A percentile compares a stretch with the other conserved stretches of the same genome.
Conservation (phyloP, 164 flowering plant species). For the Tinospora cordifolia region DNA sequence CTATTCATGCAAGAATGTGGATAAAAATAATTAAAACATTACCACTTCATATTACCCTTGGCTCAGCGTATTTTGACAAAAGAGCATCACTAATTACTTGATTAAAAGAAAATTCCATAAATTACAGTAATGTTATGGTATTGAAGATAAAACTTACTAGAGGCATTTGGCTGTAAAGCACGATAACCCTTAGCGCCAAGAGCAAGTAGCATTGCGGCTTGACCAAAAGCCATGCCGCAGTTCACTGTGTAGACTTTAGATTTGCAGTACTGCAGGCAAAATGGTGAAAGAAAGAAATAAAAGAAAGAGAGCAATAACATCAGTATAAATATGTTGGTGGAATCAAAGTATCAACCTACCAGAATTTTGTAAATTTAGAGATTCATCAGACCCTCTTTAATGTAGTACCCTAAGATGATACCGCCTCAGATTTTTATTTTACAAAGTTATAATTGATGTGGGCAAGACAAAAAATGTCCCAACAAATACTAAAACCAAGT, state of each 20-base stretch:
- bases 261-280: constrained; percentile 46
- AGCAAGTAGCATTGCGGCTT: constrained; percentile 91
- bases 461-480: not conserved
- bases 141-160: constrained; percentile 43
- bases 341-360: not conserved
- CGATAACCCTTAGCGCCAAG: constrained; percentile 80
- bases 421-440: not conserved
- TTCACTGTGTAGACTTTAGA: constrained; percentile 70
- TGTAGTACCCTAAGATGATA: not conserved
- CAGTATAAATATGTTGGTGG: not conserved
- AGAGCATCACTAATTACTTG: not conserved
- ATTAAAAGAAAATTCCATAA: not conserved
- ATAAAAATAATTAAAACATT: not conserved
- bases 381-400: not conserved
- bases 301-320: not conserved
- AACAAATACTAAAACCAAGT: constrained; percentile 1
- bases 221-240: constrained; percentile 79
- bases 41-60: not conserved
- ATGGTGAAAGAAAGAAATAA: not conserved
- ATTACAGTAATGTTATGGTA: not conserved
- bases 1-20: not conserved
- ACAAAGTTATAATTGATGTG: not conserved
- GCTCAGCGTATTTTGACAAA: not conserved
- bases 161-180: constrained; percentile 58
- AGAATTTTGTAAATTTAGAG: too few species aligned